phyloP scores from a whole-genome alignment of 1,284 basidiomycete genomes.

The Trametes pubescens region DNA sequence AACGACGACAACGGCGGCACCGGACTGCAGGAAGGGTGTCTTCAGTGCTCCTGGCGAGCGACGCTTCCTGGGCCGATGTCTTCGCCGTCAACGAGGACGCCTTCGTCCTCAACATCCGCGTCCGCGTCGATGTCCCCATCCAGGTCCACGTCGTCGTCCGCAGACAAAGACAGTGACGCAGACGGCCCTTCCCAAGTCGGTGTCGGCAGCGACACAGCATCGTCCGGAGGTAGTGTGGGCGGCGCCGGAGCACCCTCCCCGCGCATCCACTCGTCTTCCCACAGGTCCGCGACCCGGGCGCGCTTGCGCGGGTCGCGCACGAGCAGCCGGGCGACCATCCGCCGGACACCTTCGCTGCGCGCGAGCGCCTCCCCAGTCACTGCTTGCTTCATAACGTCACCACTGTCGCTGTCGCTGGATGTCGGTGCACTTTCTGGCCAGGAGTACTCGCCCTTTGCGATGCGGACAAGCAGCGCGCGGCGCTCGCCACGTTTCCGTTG shows the following conservation, averaged over 20 bases:
- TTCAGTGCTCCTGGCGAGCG: conserved; percentile 41
- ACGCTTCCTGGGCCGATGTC: conserved; percentile 43
- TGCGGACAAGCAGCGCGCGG: conserved; percentile 71
- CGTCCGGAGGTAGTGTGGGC: conserved; percentile 30
- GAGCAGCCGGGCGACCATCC: conserved; percentile 69
- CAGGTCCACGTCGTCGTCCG: conserved; percentile 18
- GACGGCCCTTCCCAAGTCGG: not conserved
- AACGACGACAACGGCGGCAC: too few species aligned
- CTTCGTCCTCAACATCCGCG: conserved; percentile 38
- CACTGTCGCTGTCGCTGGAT: conserved; percentile 29
- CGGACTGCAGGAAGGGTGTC: not conserved
- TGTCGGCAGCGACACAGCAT: not conserved
- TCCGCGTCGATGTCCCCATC: conserved; percentile 21
- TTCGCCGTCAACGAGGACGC: conserved; percentile 42
- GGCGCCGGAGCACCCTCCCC: conserved; percentile 42
- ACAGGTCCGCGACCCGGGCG: conserved; percentile 65
- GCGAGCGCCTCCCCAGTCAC: conserved; percentile 45
- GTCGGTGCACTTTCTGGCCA: conserved; percentile 57
- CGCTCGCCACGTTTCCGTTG: conserved; percentile 40
- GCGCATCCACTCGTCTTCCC: conserved; percentile 73
- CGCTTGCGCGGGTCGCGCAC: conserved; percentile 74
- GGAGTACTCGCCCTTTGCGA: conserved; percentile 79
- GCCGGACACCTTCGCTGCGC: conserved; percentile 54
- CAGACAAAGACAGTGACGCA: not conserved
- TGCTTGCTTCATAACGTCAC: conserved; percentile 20